Conservation (phyloP, 768 basidiomycete genomes). For the Mycena pura region DNA sequence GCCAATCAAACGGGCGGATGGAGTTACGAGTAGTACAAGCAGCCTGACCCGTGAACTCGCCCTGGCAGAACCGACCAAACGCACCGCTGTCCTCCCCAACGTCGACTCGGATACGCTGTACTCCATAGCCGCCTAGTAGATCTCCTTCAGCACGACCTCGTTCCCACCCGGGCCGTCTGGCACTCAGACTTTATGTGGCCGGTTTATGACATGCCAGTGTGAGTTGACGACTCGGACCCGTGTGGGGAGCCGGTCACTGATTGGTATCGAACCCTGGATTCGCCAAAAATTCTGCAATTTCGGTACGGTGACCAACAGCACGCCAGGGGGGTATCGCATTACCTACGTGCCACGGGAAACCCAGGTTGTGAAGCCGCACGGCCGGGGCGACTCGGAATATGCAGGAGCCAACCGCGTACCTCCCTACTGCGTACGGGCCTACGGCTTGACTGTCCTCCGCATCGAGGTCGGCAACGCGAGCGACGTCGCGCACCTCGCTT, state of each 20-base stretch:
- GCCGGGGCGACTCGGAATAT: background rate
- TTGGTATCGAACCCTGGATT: no score
- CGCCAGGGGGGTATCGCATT: background rate
- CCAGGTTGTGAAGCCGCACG: background rate
- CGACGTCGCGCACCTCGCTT: background rate
- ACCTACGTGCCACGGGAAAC: background rate
- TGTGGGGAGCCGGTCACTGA: no score
- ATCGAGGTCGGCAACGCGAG: background rate
- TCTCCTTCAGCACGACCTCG: conserved; percentile 7
- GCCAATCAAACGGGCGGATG: background rate
- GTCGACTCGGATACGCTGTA: conserved; percentile 21
- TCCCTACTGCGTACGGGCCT: no score
- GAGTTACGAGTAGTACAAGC: conserved; percentile 1
- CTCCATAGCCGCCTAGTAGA: background rate
- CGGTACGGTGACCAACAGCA: background rate
- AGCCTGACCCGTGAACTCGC: background rate
- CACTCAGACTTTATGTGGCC: conserved; percentile 7
- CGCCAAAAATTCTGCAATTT: conserved; percentile 9
- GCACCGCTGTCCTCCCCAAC: conserved; percentile 8
- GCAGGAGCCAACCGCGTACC: conserved; percentile 4
- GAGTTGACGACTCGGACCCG: background rate
- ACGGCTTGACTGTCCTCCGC: conserved; percentile 1
- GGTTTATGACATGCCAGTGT: conserved; percentile 18
- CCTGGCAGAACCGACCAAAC: background rate
- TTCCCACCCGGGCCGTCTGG: background rate